Evolutionary conservation across 2,329 filamentous ascomycete species (phyloP), one percentile per base, ranked within the genome.

Genomic region (Ophiostoma tasmaniense): DNA sequence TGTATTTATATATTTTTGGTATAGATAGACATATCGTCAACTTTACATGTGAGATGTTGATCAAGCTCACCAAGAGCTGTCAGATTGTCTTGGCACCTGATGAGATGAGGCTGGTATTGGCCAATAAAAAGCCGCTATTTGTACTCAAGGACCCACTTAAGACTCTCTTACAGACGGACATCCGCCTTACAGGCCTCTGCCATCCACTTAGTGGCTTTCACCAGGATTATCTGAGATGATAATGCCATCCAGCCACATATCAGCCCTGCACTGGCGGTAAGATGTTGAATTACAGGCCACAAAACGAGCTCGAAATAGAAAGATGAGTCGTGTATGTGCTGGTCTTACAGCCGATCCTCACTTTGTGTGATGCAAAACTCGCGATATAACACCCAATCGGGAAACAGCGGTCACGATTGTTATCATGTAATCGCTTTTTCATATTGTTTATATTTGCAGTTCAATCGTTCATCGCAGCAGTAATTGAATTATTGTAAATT

Each of bases 61-160:
- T 67, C 62, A 71, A 55, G 70, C 75, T 73, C 68, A 71, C 69
- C 8, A 70, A 35, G 30, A 75, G 62, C 68, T 73, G 68, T 71
- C 72, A 75, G 1, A 55, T 25, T 55, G 50, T 25, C n/a, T 55
- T 55, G 50, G 22, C 22, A 25, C 17, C 17, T 45, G 14, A n/a
- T 25, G n/a, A 55, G 8, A 10, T 55, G 50, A 13, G 10, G 50
- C 13, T 25, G 7, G 22, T 2, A 8, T 5, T n/a, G 10, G 13
- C 50, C 50, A 55, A 55, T 55, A 1, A 25, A 2, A 25, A 25
- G 1, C n/a, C 1, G 13, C 11, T 13, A 25, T 25, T 20, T 2
- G 10, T 11, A n/a, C 13, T 1, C 2, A 13, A 11, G n/a, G n/a
- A 55, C n/a, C 50, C 50, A 55, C 3, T 22, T 55, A 25, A 52